Percentiles rank a stretch among this genome's conserved stretches.
Conservation (phyloP, 2,329 filamentous ascomycete species). For the Aspergillus arachidicola region DNA sequence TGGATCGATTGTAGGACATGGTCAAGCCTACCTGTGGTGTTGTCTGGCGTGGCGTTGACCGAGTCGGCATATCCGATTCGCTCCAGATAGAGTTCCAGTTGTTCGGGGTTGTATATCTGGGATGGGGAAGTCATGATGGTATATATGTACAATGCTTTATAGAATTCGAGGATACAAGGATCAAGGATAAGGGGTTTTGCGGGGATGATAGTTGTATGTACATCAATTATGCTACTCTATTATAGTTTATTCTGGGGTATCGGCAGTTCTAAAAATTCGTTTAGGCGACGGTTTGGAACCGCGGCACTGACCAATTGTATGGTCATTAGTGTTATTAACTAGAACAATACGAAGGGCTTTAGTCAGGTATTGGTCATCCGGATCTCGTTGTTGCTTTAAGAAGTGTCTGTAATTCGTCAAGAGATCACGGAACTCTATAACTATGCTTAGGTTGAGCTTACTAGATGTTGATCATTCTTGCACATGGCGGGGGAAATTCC, state of each 20-base stretch:
- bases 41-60: conserved; percentile 9
- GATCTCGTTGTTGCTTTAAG: neutral
- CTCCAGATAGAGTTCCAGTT: conserved; percentile 40
- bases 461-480: neutral
- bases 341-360: neutral
- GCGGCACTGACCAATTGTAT: neutral
- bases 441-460: neutral
- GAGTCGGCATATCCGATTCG: conserved; percentile 31
- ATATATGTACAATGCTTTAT: neutral
- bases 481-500: neutral
- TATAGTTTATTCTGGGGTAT: neutral
- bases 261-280: neutral
- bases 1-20: conserved; percentile 31
- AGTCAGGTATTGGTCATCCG: neutral
- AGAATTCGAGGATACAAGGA: neutral
- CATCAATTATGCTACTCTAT: too few relatives aligned
- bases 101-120: conserved; percentile 35
- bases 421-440: neutral
- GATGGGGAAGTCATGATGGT: neutral
- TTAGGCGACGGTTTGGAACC: neutral
- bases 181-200: neutral
- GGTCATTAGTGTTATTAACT: neutral
- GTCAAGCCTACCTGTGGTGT: conserved; percentile 23
- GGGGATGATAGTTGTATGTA: neutral
- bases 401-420: too few relatives aligned